phyloP scores from a whole-genome alignment of 345 rosid species.

The Citrus sp. region DNA sequence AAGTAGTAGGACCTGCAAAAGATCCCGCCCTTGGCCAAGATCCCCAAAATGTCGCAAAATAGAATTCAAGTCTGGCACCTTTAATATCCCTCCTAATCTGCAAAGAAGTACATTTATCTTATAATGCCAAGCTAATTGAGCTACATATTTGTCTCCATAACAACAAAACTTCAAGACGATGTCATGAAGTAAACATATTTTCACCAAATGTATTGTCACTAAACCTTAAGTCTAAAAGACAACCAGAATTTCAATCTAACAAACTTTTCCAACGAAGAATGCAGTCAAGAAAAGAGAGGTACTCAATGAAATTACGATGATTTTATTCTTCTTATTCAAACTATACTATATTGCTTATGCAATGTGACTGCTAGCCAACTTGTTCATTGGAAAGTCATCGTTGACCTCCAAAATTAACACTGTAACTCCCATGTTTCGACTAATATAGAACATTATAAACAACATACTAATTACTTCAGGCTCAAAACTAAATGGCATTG shows the following conservation, averaged over 20 bases:
- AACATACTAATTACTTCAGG: neutral
- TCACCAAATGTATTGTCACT: neutral
- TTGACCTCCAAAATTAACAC: neutral
- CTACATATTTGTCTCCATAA: neutral
- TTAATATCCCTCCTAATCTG: slow-evolving; percentile 53
- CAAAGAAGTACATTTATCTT: neutral
- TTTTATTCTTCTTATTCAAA: neutral
- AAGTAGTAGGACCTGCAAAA: slow-evolving; percentile 53
- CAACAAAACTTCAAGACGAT: neutral
- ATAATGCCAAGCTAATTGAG: neutral
- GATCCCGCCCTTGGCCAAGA: slow-evolving; percentile 57
- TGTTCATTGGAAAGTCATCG: neutral
- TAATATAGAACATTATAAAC: neutral
- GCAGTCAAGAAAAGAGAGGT: neutral
- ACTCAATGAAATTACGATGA: neutral
- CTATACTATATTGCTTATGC: neutral
- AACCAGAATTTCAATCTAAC: neutral
- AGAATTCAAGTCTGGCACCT: slow-evolving; percentile 81
- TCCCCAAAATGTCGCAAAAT: slow-evolving; percentile 70
- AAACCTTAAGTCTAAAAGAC: neutral
- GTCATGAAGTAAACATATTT: neutral
- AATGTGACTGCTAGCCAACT: neutral
- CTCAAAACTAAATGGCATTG: neutral
- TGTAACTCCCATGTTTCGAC: neutral
- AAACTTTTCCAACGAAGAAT: neutral